phyloP scores from a whole-genome alignment of 78 protist species.

The Paratrimastix pyriformis region DNA sequence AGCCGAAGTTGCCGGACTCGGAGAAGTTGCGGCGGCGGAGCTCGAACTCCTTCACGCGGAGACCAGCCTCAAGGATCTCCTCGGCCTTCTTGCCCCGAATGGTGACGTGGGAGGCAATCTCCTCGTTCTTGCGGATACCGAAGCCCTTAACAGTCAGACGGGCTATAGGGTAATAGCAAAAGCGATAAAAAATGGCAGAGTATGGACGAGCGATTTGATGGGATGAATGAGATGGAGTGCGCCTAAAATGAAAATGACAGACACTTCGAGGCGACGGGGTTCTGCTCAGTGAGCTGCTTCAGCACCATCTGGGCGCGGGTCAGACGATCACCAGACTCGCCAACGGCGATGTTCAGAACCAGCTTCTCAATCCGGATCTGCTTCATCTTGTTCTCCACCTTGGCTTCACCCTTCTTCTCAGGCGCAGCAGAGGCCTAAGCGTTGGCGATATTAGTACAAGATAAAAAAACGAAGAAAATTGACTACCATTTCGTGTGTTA shows the following conservation, averaged over 20 bases:
- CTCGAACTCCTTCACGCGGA: slow-evolving; percentile 92
- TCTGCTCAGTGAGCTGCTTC: slow-evolving; percentile 91
- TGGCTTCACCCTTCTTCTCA: no score
- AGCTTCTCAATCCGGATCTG: slow-evolving; percentile 85
- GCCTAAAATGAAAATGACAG: not conserved
- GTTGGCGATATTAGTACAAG: no score
- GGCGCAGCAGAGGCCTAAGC: no score
- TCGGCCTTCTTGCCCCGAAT: slow-evolving; percentile 95
- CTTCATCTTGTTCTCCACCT: slow-evolving; percentile 58
- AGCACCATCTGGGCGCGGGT: slow-evolving; percentile 97
- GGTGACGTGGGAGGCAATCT: slow-evolving; percentile 82
- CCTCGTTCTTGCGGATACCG: slow-evolving; percentile 94
- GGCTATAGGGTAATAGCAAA: slow-evolving; percentile 51
- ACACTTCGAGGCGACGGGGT: slow-evolving; percentile 84
- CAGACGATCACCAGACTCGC: slow-evolving; percentile 94
- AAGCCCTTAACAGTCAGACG: slow-evolving; percentile 92
- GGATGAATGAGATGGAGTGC: not conserved
- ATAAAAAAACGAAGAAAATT: no score
- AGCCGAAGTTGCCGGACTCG: slow-evolving; percentile 58
- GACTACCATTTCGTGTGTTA: no score
- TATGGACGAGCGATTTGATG: not conserved
- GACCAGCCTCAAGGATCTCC: slow-evolving; percentile 87
- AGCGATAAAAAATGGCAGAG: no score
- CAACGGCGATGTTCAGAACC: slow-evolving; percentile 91
- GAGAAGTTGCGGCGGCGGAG: slow-evolving; percentile 74